These are phyloP conservation scores for Aphanocladium album DNA, from an alignment of 2,329 filamentous ascomycete species.

Conservation along the genomic window DNA sequence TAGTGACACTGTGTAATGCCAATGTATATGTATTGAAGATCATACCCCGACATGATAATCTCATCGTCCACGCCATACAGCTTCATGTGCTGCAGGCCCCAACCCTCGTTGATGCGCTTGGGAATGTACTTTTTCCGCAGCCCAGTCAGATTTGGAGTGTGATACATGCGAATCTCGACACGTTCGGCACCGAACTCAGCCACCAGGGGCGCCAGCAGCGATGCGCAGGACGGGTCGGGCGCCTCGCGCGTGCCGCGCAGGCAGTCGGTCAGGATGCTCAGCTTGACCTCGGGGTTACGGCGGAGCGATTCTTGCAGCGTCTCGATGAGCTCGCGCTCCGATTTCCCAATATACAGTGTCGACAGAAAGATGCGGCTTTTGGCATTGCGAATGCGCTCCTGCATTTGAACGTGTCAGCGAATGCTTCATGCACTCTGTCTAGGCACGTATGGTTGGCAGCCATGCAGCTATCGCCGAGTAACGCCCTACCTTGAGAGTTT, in stretches of 20 bases:
- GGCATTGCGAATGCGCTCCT: constrained; percentile 78
- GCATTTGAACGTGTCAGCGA: no score
- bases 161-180: constrained; percentile 94
- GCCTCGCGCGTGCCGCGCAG: constrained; percentile 88
- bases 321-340: constrained; percentile 80
- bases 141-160: constrained; percentile 92
- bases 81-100: constrained; percentile 99
- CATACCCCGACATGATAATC: constrained; percentile 84
- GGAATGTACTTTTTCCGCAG: constrained; percentile 79
- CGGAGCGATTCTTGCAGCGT: constrained; percentile 71
- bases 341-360: constrained; percentile 95
- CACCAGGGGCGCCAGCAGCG: constrained; percentile 78
- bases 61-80: constrained; percentile 94
- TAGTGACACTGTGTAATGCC: constrained; percentile 16
- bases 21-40: background rate
- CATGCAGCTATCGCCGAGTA: no score
- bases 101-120: constrained; percentile 91
- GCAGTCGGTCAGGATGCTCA: constrained; percentile 89
- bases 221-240: constrained; percentile 80
- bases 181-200: constrained; percentile 75
- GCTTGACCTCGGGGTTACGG: constrained; percentile 66
- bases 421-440: no score
- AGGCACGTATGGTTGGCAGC: no score
- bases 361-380: constrained; percentile 80
- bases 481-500: constrained; percentile 77